Percentiles rank a stretch among this genome's conserved stretches.
Conservation (phyloP, 139 green algal species). For the Coccomyxa sp. region DNA sequence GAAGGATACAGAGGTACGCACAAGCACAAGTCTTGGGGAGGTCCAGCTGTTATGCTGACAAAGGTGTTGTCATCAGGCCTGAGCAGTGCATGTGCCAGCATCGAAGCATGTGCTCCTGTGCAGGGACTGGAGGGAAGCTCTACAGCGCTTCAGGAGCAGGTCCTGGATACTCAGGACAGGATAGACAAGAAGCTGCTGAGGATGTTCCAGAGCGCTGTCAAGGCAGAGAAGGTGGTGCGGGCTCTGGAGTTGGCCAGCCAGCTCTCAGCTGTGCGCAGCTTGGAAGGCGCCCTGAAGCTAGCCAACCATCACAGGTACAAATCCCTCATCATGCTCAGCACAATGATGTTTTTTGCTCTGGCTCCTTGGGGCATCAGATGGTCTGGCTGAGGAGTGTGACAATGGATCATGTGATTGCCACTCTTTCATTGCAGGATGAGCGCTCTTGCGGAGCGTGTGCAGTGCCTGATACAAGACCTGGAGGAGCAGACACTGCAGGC, state of each 20-base stretch:
- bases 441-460: not conserved
- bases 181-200: conserved; percentile 33
- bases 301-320: conserved; percentile 37
- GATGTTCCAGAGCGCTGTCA: conserved; percentile 33
- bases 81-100: not conserved
- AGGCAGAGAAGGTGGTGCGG: conserved; percentile 28
- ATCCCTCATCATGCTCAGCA: not conserved
- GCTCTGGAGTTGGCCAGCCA: conserved; percentile 50
- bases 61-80: not conserved
- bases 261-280: conserved; percentile 30
- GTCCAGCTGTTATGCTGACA: not conserved
- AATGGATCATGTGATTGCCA: too few relatives aligned
- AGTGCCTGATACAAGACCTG: not conserved
- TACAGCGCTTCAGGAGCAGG: not conserved
- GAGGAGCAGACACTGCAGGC: too few relatives aligned
- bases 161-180: conserved; percentile 17
- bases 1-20: not conserved
- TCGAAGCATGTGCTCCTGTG: not conserved
- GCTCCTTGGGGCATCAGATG: too few relatives aligned
- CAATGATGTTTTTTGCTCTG: too few relatives aligned
- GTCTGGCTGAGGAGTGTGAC: too few relatives aligned
- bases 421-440: not conserved
- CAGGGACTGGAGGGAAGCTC: not conserved
- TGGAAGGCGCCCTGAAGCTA: conserved; percentile 56
- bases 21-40: not conserved